Percentiles rank a stretch among this genome's conserved stretches.
These are phyloP conservation scores for Penicillium cataractarum DNA, from an alignment of 495 filamentous ascomycete genomes.

Conservation along the genomic window DNA sequence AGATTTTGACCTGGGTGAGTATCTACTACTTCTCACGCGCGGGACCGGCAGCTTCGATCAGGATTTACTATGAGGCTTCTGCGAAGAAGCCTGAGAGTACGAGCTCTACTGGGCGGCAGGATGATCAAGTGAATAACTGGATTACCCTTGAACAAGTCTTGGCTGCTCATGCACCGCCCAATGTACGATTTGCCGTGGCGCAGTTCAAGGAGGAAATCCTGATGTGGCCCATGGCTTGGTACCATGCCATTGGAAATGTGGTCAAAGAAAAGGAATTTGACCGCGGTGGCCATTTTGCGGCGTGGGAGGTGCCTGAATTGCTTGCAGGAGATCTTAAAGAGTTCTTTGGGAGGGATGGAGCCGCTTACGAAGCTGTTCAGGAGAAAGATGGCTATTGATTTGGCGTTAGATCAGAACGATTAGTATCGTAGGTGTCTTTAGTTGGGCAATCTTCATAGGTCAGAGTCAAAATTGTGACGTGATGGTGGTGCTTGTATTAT, in stretches of 20 bases:
- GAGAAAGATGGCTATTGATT: constrained; percentile 40
- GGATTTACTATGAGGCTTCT: constrained; percentile 55
- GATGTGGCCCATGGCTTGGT: constrained; percentile 46
- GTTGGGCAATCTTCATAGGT: background rate
- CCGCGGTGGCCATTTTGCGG: constrained; percentile 55
- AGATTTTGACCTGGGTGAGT: constrained; percentile 58
- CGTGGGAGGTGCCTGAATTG: constrained; percentile 52
- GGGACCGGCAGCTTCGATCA: constrained; percentile 50
- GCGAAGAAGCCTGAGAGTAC: constrained; percentile 24
- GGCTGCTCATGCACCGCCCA: constrained; percentile 19
- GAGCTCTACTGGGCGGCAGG: constrained; percentile 4
- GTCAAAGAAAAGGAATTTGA: constrained; percentile 47
- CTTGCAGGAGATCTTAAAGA: constrained; percentile 43
- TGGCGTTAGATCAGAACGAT: background rate
- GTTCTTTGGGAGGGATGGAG: constrained; percentile 49
- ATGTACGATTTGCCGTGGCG: constrained; percentile 46
- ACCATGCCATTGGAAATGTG: constrained; percentile 42
- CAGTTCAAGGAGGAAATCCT: constrained; percentile 50
- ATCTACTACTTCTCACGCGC: constrained; percentile 57
- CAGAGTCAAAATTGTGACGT: constrained; percentile 27
- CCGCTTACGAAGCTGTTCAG: constrained; percentile 41
- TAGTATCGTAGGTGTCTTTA: background rate
- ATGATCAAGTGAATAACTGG: constrained; percentile 17
- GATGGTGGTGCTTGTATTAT: constrained; percentile 36
- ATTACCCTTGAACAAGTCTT: constrained; percentile 22